Base-by-base conservation (phyloP, 306 rosid species). In the Prosopis cineraria region DNA sequence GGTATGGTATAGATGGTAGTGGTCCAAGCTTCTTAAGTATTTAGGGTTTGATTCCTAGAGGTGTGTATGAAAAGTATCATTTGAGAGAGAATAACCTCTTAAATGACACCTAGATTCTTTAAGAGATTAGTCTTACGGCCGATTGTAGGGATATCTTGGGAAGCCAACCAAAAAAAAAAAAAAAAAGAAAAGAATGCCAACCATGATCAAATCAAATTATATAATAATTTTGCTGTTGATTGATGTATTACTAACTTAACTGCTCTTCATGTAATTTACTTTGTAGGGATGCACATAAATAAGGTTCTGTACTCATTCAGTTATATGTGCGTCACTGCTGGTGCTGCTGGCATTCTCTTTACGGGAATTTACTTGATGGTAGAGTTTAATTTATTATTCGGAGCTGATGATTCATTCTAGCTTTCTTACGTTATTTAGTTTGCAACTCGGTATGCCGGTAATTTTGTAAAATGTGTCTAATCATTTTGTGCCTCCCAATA, bases 291-390 rank as follows among this genome's bases (percentile, higher is more conserved):
- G 97, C 96, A 88, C 82, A 79, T 91, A 83, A 96, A 96, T 85
- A 96, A 96, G 90, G 93, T 88, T 84, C 94, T 93, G 43, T 96
- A 96, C 83, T 31, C 97, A 16, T 82, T 91, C 68, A 96, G 98
- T 84, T 96, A 96, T 78, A 91, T n/a, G 86, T 90, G 94, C 47
- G 84, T 91, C 81, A 91, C 99, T 70, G 86, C 97, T 55, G 99
- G 97, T 74, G 85, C 90, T 43, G 91, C 98, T 0, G 99, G 98
- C 74, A 74, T 90, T 65, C 91, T 96, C 78, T 89, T 96, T 47
- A 80, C 83, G 0, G 94, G 87, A 73, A 87, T 93, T 72, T 96
- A 96, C 88, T 77, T 96, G 71, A 86, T 89, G 99, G 99, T 96
- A 31, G 86, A 71, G 6, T 70, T 50, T 16, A 40, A 8, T 75